Percentiles rank a stretch among this genome's conserved stretches.
These are phyloP conservation scores for Thelonectria discophora DNA, from an alignment of 2,329 filamentous ascomycete genomes.

Conservation along the genomic window DNA sequence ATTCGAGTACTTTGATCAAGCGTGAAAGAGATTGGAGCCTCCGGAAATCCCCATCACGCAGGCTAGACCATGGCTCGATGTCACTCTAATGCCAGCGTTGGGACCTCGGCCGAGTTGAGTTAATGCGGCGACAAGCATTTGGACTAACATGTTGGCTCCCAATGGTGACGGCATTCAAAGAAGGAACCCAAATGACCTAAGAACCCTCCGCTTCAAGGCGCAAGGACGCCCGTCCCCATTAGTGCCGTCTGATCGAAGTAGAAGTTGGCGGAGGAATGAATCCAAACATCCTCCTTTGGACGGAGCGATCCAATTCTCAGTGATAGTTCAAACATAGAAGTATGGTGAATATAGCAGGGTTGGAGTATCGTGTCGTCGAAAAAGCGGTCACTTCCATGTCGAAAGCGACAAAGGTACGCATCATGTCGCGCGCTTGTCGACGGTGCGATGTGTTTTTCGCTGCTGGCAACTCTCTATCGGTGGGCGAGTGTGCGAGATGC, in stretches of 20 bases:
- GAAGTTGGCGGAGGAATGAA: not conserved
- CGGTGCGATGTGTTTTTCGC: conserved; percentile 3
- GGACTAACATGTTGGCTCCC: conserved; percentile 18
- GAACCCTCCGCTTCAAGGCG: conserved; percentile 16
- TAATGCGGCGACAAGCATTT: conserved; percentile 25
- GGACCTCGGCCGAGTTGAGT: conserved; percentile 9
- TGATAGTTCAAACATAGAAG: not conserved
- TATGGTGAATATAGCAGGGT: too few species aligned
- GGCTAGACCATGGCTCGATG: conserved; percentile 2
- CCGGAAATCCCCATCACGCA: conserved; percentile 12
- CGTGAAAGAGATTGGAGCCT: conserved; percentile 8
- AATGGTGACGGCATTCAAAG: conserved; percentile 26
- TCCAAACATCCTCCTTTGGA: not conserved
- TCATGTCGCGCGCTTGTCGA: not conserved
- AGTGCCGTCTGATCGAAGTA: not conserved
- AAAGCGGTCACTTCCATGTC: not conserved
- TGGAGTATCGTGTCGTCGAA: too few species aligned
- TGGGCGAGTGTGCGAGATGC: conserved; percentile 10
- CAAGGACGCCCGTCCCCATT: conserved; percentile 1
- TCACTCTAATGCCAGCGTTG: not conserved
- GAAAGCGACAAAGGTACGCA: conserved; percentile 4
- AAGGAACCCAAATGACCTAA: conserved; percentile 15
- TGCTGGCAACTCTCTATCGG: conserved; percentile 9
- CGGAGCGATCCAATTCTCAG: not conserved
- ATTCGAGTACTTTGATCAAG: not conserved